A percentile compares a stretch with the other conserved stretches of the same genome.
phyloP scores from a whole-genome alignment of 371 early-diverging fungal species.

The Parasitella parasitica region DNA sequence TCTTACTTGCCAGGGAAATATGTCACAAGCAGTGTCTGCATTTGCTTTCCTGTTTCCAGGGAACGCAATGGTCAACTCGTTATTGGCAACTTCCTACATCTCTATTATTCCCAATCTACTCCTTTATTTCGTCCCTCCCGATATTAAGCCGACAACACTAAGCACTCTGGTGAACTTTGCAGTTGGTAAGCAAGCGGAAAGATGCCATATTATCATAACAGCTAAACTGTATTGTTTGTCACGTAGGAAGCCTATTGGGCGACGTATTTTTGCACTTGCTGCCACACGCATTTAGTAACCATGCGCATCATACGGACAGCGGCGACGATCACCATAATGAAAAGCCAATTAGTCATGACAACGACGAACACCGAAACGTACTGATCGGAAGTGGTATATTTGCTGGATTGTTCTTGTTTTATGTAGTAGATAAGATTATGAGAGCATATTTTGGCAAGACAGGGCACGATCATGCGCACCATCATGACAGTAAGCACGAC shows the following conservation, averaged over 20 bases:
- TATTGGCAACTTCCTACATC: conserved; percentile 81
- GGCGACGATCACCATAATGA: conserved; percentile 13
- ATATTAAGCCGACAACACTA: conserved; percentile 69
- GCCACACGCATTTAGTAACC: conserved; percentile 68
- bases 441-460: conserved; percentile 71
- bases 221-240: not conserved
- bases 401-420: conserved; percentile 73
- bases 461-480: conserved; percentile 60
- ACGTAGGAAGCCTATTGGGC: conserved; percentile 71
- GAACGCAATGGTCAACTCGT: conserved; percentile 66
- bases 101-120: conserved; percentile 82
- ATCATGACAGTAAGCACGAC: conserved; percentile 40
- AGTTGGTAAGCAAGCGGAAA: conserved; percentile 50
- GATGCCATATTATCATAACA: too few relatives aligned
- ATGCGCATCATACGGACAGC: conserved; percentile 22
- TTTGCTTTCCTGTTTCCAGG: conserved; percentile 63
- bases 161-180: conserved; percentile 84
- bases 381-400: conserved; percentile 76
- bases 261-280: conserved; percentile 85
- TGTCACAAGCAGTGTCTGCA: conserved; percentile 6
- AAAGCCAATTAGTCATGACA: not conserved
- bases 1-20: not conserved
- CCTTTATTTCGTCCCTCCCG: conserved; percentile 78
- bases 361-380: conserved; percentile 60
- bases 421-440: conserved; percentile 82